Evolutionary conservation across 2,329 filamentous ascomycete genomes (phyloP).

Genomic region (Penicillium sp.): DNA sequence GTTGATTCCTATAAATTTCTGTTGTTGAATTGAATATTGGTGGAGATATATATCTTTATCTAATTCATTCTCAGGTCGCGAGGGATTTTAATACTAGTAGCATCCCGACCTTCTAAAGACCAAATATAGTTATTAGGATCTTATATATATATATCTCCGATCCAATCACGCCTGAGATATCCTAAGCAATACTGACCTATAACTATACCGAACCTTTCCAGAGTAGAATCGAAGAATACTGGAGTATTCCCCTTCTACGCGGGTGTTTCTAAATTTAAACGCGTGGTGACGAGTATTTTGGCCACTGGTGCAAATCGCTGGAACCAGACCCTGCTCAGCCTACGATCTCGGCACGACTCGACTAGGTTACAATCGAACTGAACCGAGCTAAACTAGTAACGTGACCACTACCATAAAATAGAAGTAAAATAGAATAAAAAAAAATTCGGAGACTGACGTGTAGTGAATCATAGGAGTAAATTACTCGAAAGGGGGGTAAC

Average conservation of each 20-base stretch:
- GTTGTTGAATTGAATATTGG: too few relatives aligned
- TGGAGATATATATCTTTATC: too few relatives aligned
- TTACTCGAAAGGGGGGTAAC: neutral
- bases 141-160: neutral
- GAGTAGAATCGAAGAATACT: neutral
- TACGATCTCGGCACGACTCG: neutral
- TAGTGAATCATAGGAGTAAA: neutral
- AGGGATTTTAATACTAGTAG: too few relatives aligned
- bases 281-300: conserved; percentile 6
- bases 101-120: neutral
- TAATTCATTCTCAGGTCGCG: too few relatives aligned
- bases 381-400: too few relatives aligned
- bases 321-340: conserved; percentile 1
- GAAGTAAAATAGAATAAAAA: too few relatives aligned
- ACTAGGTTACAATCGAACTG: too few relatives aligned
- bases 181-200: neutral
- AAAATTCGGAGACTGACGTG: too few relatives aligned
- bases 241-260: neutral
- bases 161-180: conserved; percentile 1
- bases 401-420: too few relatives aligned
- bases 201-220: neutral
- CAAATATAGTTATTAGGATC: too few relatives aligned
- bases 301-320: conserved; percentile 2
- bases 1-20: too few relatives aligned
- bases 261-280: conserved; percentile 17